These are phyloP conservation scores for Crithidia brevicula DNA, from an alignment of 208 protist genomes.

Conservation along the genomic window DNA sequence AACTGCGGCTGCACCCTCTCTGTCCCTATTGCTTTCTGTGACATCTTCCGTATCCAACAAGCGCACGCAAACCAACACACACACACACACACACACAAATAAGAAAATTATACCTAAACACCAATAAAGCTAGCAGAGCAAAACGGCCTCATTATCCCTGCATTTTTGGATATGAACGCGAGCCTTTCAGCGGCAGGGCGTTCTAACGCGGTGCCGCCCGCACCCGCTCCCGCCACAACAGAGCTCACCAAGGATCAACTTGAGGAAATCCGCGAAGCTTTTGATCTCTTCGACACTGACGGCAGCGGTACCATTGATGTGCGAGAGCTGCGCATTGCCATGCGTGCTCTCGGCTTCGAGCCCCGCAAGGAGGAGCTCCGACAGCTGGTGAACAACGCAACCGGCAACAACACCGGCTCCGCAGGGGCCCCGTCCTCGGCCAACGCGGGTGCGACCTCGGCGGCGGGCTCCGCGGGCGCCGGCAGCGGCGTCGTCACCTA, in stretches of 20 bases:
- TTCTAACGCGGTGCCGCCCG: neutral
- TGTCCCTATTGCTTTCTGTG: no score
- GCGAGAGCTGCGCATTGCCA: constrained; percentile 94
- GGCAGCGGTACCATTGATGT: constrained; percentile 93
- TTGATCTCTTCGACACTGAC: constrained; percentile 97
- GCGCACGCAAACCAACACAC: no score
- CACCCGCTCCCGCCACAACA: neutral
- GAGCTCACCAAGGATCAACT: constrained; percentile 82
- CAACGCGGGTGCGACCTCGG: neutral
- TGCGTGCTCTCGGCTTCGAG: constrained; percentile 95
- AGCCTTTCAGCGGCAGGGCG: constrained; percentile 2
- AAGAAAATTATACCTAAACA: constrained; percentile 15
- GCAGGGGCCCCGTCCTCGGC: constrained; percentile 1
- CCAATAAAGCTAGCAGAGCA: no score
- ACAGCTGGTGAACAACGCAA: constrained; percentile 66
- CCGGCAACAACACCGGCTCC: neutral
- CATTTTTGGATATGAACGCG: constrained; percentile 3
- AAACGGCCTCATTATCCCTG: no score
- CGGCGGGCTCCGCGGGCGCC: constrained; percentile 1
- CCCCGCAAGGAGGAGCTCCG: constrained; percentile 94
- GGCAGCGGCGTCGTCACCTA: constrained; percentile 69
- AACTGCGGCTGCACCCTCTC: no score
- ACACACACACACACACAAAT: constrained; percentile 7
- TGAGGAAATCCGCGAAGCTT: constrained; percentile 96
- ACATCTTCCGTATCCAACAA: no score